Conservation (phyloP, 2,329 filamentous ascomycete species). For the Xylaria sp. region DNA sequence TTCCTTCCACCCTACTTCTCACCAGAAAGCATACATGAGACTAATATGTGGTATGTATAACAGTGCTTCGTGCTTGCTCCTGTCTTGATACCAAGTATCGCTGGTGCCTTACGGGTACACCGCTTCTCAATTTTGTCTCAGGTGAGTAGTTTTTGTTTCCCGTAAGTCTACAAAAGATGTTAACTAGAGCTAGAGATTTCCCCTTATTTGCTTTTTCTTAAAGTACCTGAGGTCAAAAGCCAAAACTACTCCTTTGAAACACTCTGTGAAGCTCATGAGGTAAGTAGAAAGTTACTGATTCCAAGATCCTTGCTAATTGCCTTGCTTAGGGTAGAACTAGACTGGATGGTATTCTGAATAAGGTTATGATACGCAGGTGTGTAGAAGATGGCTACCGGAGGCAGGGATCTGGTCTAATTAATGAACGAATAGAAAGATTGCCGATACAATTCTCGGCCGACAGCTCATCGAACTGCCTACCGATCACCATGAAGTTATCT, state of each 20-base stretch:
- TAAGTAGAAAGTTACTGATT: neutral
- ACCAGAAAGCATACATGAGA: neutral
- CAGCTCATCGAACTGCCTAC: neutral
- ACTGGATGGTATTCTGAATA: neutral
- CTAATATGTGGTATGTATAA: neutral
- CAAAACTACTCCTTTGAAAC: neutral
- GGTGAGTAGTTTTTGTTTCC: neutral
- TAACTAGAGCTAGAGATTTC: neutral
- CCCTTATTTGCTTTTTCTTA: neutral
- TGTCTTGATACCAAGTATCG: conserved; percentile 17
- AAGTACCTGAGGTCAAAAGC: neutral
- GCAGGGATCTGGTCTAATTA: neutral
- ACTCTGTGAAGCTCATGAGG: neutral
- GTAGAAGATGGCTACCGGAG: neutral
- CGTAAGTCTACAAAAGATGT: neutral
- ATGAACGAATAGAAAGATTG: neutral
- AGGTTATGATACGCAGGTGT: neutral
- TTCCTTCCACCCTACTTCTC: neutral
- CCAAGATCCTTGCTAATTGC: neutral
- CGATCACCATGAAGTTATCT: neutral
- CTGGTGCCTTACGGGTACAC: conserved; percentile 23
- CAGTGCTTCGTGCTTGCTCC: neutral
- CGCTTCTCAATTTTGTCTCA: conserved; percentile 5
- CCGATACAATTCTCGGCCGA: neutral
- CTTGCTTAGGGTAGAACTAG: neutral